Conservation (phyloP, 495 filamentous ascomycete genomes). For the Letharia columbiana region DNA sequence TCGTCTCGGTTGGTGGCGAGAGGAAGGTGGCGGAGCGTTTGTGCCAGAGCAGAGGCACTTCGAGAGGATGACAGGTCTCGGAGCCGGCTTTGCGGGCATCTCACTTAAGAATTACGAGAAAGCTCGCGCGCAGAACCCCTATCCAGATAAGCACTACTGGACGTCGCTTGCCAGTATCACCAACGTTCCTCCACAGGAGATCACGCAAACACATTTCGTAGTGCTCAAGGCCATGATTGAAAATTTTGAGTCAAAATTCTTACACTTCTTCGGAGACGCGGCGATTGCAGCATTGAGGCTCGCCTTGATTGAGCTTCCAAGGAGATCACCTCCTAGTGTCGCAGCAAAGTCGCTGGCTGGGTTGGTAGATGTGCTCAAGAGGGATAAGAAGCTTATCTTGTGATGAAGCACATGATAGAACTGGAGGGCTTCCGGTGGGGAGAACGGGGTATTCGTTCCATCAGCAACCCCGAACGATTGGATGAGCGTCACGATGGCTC, state of each 20-base stretch:
- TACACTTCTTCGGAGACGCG: slow-evolving; percentile 66
- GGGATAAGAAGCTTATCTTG: slow-evolving; percentile 49
- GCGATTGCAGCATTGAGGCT: slow-evolving; percentile 54
- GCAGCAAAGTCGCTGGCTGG: slow-evolving; percentile 51
- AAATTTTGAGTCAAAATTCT: slow-evolving; percentile 58
- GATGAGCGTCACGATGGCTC: not conserved
- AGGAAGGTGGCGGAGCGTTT: slow-evolving; percentile 45
- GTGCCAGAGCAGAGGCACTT: slow-evolving; percentile 59
- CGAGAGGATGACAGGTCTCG: slow-evolving; percentile 77
- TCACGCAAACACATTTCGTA: slow-evolving; percentile 69
- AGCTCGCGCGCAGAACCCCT: slow-evolving; percentile 59
- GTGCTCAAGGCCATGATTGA: slow-evolving; percentile 72
- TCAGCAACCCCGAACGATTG: not conserved
- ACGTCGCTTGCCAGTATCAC: slow-evolving; percentile 58
- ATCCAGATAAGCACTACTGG: slow-evolving; percentile 78
- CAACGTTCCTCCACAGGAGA: slow-evolving; percentile 55
- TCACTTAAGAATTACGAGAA: slow-evolving; percentile 71
- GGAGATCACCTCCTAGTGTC: slow-evolving; percentile 41
- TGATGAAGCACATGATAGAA: slow-evolving; percentile 21
- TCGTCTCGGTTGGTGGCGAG: slow-evolving; percentile 67
- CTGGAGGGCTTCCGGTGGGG: not conserved
- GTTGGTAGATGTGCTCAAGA: slow-evolving; percentile 48
- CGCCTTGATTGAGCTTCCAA: slow-evolving; percentile 61
- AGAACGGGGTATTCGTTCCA: not conserved
- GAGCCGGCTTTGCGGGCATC: slow-evolving; percentile 73